Conservation (phyloP, 2,329 filamentous ascomycete species). For the Emmonsiellopsis sp. region DNA sequence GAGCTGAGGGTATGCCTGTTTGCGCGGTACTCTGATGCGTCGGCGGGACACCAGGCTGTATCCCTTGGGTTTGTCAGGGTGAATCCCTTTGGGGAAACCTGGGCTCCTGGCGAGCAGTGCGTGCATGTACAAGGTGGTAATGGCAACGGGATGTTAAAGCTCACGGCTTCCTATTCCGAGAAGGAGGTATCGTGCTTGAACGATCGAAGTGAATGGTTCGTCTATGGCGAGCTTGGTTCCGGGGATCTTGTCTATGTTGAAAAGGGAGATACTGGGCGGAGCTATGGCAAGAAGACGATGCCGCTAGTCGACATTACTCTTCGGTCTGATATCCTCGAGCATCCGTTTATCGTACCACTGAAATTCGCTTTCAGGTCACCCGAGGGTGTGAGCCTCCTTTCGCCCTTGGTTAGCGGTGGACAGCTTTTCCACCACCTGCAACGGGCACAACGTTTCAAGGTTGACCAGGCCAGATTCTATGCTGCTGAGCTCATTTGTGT, state of each 20-base stretch:
- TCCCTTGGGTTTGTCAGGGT: constrained; percentile 4
- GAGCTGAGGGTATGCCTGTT: constrained; percentile 3
- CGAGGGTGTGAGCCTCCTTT: constrained; percentile 8
- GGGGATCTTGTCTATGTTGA: constrained; percentile 4
- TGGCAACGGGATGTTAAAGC: neutral
- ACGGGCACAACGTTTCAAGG: constrained; percentile 7
- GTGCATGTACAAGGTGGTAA: constrained; percentile 5
- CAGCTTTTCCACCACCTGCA: constrained; percentile 11
- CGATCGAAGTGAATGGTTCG: constrained; percentile 1
- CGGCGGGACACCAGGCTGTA: constrained; percentile 1
- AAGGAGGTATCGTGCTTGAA: constrained; percentile 3
- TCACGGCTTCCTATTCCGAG: constrained; percentile 1
- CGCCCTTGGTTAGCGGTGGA: constrained; percentile 11
- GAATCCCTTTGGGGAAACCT: constrained; percentile 3
- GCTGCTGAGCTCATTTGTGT: constrained; percentile 12
- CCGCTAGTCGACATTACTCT: neutral
- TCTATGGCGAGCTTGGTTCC: constrained; percentile 4
- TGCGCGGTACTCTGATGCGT: constrained; percentile 4
- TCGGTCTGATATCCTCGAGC: constrained; percentile 7
- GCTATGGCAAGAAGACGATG: constrained; percentile 1
- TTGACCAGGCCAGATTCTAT: constrained; percentile 9
- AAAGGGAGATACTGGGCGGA: neutral
- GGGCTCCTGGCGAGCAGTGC: neutral
- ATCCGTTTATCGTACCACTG: constrained; percentile 12
- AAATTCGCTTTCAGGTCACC: constrained; percentile 9